These are phyloP conservation scores for Aspergillus steynii DNA, from an alignment of 495 filamentous ascomycete species.

Conservation along the genomic window DNA sequence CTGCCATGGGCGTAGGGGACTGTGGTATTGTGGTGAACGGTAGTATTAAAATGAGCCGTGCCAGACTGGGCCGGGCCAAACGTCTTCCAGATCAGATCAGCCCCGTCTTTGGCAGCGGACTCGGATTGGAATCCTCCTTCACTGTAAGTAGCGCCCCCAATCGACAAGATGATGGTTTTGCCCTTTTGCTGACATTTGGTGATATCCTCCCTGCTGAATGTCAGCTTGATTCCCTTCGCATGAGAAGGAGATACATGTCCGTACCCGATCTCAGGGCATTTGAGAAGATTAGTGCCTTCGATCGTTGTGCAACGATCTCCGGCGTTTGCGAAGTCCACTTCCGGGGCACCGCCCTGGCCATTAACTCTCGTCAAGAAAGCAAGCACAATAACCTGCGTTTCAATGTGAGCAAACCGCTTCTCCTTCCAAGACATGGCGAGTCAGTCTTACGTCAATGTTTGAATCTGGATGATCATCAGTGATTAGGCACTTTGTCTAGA, in stretches of 20 bases:
- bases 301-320: slow-evolving; percentile 59
- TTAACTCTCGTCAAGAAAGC: slow-evolving; percentile 61
- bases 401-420: background rate
- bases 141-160: slow-evolving; percentile 64
- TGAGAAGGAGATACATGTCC: background rate
- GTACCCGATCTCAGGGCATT: slow-evolving; percentile 65
- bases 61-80: slow-evolving; percentile 54
- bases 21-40: no score
- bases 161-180: slow-evolving; percentile 67
- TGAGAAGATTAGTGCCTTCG: slow-evolving; percentile 52
- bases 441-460: slow-evolving; percentile 39
- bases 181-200: slow-evolving; percentile 60
- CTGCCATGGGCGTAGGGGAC: background rate
- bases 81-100: slow-evolving; percentile 63
- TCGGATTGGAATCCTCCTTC: slow-evolving; percentile 60
- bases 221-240: slow-evolving; percentile 20
- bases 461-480: slow-evolving; percentile 22
- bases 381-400: slow-evolving; percentile 55
- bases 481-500: background rate
- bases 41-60: background rate
- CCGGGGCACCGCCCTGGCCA: slow-evolving; percentile 47
- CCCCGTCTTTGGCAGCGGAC: slow-evolving; percentile 53
- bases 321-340: slow-evolving; percentile 61
- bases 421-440: background rate
- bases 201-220: slow-evolving; percentile 52